Evolutionary conservation across 306 rosid genomes (phyloP).

Genomic region (Nissolia schottii): DNA sequence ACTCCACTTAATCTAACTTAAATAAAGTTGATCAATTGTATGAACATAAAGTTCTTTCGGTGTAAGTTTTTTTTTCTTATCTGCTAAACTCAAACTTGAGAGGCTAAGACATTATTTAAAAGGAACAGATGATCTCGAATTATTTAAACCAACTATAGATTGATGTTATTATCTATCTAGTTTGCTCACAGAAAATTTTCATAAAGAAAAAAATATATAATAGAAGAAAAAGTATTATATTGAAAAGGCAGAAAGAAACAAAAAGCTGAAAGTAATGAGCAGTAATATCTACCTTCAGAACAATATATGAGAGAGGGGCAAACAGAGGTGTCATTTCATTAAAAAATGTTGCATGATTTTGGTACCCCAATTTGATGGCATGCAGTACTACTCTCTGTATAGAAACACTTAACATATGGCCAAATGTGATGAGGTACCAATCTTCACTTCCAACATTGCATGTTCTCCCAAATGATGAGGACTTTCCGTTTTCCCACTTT

Average conservation of each 20-base stretch:
- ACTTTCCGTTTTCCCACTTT: constrained; percentile 10
- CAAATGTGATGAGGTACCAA: constrained; percentile 31
- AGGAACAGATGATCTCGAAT: too few relatives aligned
- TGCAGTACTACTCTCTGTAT: constrained; percentile 25
- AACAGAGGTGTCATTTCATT: constrained; percentile 42
- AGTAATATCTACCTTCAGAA: constrained; percentile 36
- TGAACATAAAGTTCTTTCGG: too few relatives aligned
- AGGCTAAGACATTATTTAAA: too few relatives aligned
- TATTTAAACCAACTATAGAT: too few relatives aligned
- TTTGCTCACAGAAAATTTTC: not conserved
- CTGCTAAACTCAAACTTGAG: too few relatives aligned
- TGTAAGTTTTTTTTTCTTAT: too few relatives aligned
- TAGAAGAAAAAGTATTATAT: not conserved
- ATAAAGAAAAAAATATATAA: not conserved
- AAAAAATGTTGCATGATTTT: constrained; percentile 37
- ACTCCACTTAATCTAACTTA: too few relatives aligned
- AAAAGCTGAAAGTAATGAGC: constrained; percentile 29
- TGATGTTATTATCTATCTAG: constrained; percentile 8
- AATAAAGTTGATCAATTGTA: too few relatives aligned
- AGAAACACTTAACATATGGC: constrained; percentile 16
- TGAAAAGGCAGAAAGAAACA: constrained; percentile 26
- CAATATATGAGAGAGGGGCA: constrained; percentile 33
- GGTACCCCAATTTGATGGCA: constrained; percentile 40
- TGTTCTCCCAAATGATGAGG: constrained; percentile 9
- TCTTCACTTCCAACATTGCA: constrained; percentile 32